These are phyloP conservation scores for Cytidiella melzeri DNA, from an alignment of 768 basidiomycete genomes.

Conservation along the genomic window DNA sequence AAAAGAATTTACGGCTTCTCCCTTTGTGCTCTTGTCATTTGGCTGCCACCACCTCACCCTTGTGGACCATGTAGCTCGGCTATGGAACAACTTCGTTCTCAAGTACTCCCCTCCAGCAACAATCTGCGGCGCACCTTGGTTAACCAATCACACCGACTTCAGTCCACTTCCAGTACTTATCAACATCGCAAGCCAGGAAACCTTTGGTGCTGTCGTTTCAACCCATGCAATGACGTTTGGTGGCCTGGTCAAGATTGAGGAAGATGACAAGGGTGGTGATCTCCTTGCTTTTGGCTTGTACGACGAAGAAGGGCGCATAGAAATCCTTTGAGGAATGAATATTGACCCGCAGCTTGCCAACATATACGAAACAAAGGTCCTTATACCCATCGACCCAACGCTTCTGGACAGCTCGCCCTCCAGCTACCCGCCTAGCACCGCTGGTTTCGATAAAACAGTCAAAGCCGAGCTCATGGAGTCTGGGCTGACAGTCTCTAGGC, in stretches of 20 bases:
- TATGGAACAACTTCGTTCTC: constrained; percentile 12
- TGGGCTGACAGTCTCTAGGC: no score
- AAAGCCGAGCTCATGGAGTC: no score
- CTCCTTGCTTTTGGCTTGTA: background rate
- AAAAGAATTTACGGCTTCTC: background rate
- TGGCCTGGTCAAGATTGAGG: background rate
- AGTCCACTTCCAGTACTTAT: background rate
- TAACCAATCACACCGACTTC: background rate
- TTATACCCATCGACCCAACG: no score
- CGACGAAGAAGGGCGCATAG: background rate
- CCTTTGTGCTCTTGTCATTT: constrained; percentile 11
- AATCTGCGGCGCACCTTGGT: background rate
- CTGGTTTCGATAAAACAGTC: no score
- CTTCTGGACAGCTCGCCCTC: no score
- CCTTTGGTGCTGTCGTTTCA: constrained; percentile 9
- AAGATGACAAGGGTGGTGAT: background rate
- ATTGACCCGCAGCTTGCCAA: background rate
- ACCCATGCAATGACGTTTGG: background rate
- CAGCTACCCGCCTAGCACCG: no score
- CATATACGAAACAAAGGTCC: background rate
- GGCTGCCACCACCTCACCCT: constrained; percentile 24
- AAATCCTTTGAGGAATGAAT: background rate
- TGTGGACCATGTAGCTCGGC: constrained; percentile 12
- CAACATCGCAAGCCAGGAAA: constrained; percentile 6
- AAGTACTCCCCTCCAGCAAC: background rate